A percentile compares a stretch with the other conserved stretches of the same genome.
These are phyloP conservation scores for Trichoderma sp. DNA, from an alignment of 2,329 filamentous ascomycete species.

Conservation along the genomic window DNA sequence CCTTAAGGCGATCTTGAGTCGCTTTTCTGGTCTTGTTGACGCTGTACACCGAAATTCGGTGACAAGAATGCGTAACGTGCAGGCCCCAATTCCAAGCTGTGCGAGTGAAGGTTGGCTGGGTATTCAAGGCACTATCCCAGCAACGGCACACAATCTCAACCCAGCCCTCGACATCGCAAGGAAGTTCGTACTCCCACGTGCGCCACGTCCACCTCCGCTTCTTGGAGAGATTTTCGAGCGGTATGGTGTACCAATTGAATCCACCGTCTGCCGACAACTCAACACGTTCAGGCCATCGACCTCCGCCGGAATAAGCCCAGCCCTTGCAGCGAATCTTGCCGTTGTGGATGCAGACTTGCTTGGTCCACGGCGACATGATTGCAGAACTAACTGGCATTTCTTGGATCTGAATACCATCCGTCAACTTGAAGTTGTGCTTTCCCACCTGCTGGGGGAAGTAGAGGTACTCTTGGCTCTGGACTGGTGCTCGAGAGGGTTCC, in stretches of 20 bases:
- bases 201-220: conserved; percentile 16
- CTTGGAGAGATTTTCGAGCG: conserved; percentile 4
- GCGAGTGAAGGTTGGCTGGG: neutral
- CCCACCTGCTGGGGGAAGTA: conserved; percentile 13
- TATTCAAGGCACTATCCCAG: conserved; percentile 12
- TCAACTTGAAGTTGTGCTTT: conserved; percentile 15
- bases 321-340: conserved; percentile 12
- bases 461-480: conserved; percentile 8
- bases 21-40: neutral
- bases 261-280: conserved; percentile 1
- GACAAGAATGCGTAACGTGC: conserved; percentile 8
- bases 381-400: conserved; percentile 12
- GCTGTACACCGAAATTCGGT: conserved; percentile 13
- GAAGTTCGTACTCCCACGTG: conserved; percentile 3
- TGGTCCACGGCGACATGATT: conserved; percentile 10
- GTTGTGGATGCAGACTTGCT: conserved; percentile 9
- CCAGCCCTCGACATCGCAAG: conserved; percentile 14
- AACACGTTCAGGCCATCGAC: conserved; percentile 13
- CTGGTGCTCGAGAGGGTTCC: neutral
- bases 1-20: neutral
- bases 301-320: conserved; percentile 10
- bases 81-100: conserved; percentile 16
- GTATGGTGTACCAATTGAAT: conserved; percentile 13
- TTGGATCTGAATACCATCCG: conserved; percentile 9
- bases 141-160: conserved; percentile 13